Evolutionary conservation across 805 yeast genomes (phyloP), one percentile per base, ranked within the genome.

Genomic region (Huiozyma naganishii): DNA sequence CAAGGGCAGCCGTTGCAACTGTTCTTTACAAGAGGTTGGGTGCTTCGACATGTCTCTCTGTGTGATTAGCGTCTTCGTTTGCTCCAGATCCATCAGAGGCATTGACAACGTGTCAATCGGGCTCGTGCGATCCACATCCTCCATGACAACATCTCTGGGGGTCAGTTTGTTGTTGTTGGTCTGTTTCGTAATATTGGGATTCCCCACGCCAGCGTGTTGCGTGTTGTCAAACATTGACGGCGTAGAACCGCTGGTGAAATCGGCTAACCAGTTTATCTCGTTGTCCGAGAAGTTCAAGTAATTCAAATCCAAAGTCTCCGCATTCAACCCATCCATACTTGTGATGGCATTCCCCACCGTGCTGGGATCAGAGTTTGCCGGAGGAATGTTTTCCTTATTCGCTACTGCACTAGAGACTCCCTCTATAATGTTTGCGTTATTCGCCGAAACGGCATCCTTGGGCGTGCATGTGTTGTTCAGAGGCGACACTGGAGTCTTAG

Each of bases 31-130:
- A 2, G 61, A 39, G 11, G 45, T 40, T 2, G 37, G 27, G 10
- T 43, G 27, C 8, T 29, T 34, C n/a, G 10, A n/a, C 12, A 11
- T 36, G 30, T 27, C 10, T 10, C 36, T 10, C 30, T 36, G 33
- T 17, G 13, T 32, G 32, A 9, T 44, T 23, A 11, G 36, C 39
- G 6, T 47, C 38, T n/a, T 37, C 34, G 8, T 47, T 40, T 57
- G 61, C 30, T 55, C 54, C 28, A 61, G 41, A 32, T 61, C 66
- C 54, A 59, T 55, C 41, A 61, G 36, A 3, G 65, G 64, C 63
- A 61, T 61, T 1, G 66, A 61, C 29, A 61, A 45, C 6, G 64
- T 57, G 40, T 57, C 62, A 4, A 58, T 52, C 12, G 65, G 64
- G 1, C 64, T 59, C 1, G 64, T 58, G 28, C 53, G 54, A 39